Evolutionary conservation across 108 stramenopile genomes (phyloP), one percentile per base, ranked within the genome.

Genomic region (Nannochloropsis oceanica): DNA sequence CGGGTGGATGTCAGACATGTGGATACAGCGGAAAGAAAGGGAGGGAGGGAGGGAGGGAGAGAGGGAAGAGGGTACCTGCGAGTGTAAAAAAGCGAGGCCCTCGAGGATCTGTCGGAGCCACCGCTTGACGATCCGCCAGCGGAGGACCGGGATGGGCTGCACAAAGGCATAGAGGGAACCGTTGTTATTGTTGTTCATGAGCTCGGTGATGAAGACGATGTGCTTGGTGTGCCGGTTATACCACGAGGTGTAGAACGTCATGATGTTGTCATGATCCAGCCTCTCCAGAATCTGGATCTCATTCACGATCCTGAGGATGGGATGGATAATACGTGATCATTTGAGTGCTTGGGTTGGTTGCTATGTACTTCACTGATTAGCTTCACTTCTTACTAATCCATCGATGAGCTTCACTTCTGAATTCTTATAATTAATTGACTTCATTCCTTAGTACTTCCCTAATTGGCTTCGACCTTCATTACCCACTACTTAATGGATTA

Each of bases 221-320:
- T 90, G 79, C 43, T 91, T 87, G 83, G 91, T 91, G 87, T 97
- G 96, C 83, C 95, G 90, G 88, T 96, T 96, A 82, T 97, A 94
- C 98, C 98, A 99, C 43, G 94, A 94, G 44, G 96, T 96, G 89
- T 96, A 96, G 89, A 98, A 99, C 42, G 94, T 94, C 86, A 99
- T 97, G 80, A 99, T 95, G 89, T 97, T 97, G 59, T 92, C 92
- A 90, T 99, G 98, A 43, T 96, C 94, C 79, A 99, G 91, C 81
- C 93, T 84, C 84, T 97, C 95, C 79, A 99, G 92, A 13, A 99
- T 91, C 82, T 93, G 86, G 13, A 99, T 96, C 91, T 99, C 98
- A 81, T 97, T 97, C 81, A 96, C 95, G 44, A 99, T 95, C 25
- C 59, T 73, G 9, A 34, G 34, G 34, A 34, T 34, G 34, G 34